A percentile compares a stretch with the other conserved stretches of the same genome.
Conservation (phyloP, 2,329 filamentous ascomycete species). For the Trichoderma arundinaceum region DNA sequence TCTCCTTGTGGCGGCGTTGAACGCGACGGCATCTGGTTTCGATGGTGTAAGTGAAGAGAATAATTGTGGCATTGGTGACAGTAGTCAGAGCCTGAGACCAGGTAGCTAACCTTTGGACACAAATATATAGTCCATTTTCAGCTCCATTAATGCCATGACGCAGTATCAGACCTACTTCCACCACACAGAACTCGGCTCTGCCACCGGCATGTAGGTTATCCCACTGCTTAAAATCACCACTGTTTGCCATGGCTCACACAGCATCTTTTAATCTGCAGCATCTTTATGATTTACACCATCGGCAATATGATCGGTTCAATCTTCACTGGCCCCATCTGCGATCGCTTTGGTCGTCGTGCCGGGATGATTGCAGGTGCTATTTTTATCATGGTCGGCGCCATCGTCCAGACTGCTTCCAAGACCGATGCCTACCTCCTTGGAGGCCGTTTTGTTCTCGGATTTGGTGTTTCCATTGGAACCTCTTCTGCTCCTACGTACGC, state of each 20-base stretch:
- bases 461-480: conserved; percentile 52
- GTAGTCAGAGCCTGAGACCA: not conserved
- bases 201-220: conserved; percentile 41
- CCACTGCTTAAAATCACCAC: not conserved
- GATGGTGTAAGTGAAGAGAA: conserved; percentile 41
- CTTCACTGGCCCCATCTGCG: conserved; percentile 49
- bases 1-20: conserved; percentile 46
- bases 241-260: not conserved
- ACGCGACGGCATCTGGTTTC: conserved; percentile 48
- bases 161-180: conserved; percentile 41
- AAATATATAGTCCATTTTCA: conserved; percentile 39
- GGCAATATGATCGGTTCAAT: conserved; percentile 50
- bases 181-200: conserved; percentile 39
- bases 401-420: conserved; percentile 47
- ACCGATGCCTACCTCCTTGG: conserved; percentile 50
- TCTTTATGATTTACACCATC: conserved; percentile 55
- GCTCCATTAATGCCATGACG: conserved; percentile 43
- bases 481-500: conserved; percentile 50
- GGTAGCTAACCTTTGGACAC: not conserved
- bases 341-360: conserved; percentile 48
- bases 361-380: conserved; percentile 50
- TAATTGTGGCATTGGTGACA: not conserved
- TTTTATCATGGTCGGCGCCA: conserved; percentile 51
- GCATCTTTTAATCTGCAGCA: conserved; percentile 19
- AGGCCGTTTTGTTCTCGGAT: conserved; percentile 62